A percentile compares a stretch with the other conserved stretches of the same genome.
Conservation (phyloP, 2,329 filamentous ascomycete species). For the Malbranchea zuffiana region DNA sequence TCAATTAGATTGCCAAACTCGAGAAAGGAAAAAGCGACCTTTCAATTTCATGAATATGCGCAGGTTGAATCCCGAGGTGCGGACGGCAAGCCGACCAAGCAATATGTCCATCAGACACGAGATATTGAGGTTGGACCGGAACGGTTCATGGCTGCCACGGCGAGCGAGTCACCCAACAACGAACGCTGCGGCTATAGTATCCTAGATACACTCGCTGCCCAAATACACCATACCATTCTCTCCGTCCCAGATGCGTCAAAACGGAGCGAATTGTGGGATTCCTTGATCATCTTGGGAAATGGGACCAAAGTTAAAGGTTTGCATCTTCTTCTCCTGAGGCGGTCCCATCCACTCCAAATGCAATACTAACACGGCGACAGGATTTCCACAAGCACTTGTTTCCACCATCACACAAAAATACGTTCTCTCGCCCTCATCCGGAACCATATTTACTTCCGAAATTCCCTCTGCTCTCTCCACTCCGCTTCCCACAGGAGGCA, state of each 20-base stretch:
- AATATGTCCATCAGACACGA: constrained; percentile 41
- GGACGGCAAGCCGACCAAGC: constrained; percentile 37
- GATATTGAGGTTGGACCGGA: constrained; percentile 54
- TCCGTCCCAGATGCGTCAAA: constrained; percentile 74
- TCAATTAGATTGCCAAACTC: constrained; percentile 46
- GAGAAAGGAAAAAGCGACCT: constrained; percentile 48
- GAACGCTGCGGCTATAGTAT: constrained; percentile 46
- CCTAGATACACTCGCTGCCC: constrained; percentile 71
- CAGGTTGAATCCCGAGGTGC: constrained; percentile 45
- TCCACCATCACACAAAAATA: constrained; percentile 70
- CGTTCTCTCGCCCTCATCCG: constrained; percentile 80
- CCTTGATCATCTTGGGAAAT: constrained; percentile 81
- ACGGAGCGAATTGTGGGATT: constrained; percentile 82
- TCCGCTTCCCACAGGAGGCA: constrained; percentile 77
- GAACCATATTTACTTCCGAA: constrained; percentile 95
- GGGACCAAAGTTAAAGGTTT: constrained; percentile 56
- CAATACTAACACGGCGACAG: constrained; percentile 31
- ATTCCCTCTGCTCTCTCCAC: constrained; percentile 89
- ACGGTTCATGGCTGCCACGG: constrained; percentile 48
- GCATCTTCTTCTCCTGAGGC: not conserved
- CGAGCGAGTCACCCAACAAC: constrained; percentile 23
- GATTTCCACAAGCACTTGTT: constrained; percentile 82
- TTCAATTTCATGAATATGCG: constrained; percentile 51
- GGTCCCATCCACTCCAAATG: not conserved
- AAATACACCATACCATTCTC: constrained; percentile 73